Conservation (phyloP, 2,329 filamentous ascomycete genomes). For the Hortaea sp. region DNA sequence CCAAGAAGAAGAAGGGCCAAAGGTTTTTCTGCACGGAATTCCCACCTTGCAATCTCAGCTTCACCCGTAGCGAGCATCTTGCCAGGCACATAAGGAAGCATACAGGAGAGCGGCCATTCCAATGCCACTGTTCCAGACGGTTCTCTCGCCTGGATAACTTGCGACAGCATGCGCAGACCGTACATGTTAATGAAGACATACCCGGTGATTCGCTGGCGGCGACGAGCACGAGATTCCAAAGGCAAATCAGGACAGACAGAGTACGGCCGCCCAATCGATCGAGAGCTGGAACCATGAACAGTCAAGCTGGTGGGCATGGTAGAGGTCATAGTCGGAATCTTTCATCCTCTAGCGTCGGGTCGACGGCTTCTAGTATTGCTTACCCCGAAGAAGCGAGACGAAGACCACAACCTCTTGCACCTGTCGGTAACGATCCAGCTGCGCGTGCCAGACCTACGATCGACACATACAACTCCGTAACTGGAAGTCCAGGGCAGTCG, state of each 20-base stretch:
- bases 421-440: constrained; percentile 57
- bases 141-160: constrained; percentile 94
- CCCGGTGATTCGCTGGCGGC: constrained; percentile 87
- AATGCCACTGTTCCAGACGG: constrained; percentile 85
- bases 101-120: constrained; percentile 90
- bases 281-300: constrained; percentile 67
- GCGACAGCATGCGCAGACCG: constrained; percentile 91
- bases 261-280: constrained; percentile 64
- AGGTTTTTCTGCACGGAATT: constrained; percentile 94
- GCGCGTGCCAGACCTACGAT: constrained; percentile 53
- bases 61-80: constrained; percentile 90
- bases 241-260: constrained; percentile 80
- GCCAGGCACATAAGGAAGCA: constrained; percentile 97
- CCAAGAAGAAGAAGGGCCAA: constrained; percentile 94
- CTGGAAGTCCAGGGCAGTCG: constrained; percentile 47
- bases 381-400: constrained; percentile 57
- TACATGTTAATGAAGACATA: constrained; percentile 96
- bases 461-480: constrained; percentile 49
- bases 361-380: constrained; percentile 59
- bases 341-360: constrained; percentile 78
- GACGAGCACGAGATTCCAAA: constrained; percentile 81
- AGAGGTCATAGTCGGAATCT: constrained; percentile 77
- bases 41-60: constrained; percentile 86
- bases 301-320: constrained; percentile 52
- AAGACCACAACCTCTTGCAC: constrained; percentile 66